Evolutionary conservation across 352 stramenopile species (phyloP), one percentile per base, ranked within the genome.

Genomic region (Pythium chondricola): DNA sequence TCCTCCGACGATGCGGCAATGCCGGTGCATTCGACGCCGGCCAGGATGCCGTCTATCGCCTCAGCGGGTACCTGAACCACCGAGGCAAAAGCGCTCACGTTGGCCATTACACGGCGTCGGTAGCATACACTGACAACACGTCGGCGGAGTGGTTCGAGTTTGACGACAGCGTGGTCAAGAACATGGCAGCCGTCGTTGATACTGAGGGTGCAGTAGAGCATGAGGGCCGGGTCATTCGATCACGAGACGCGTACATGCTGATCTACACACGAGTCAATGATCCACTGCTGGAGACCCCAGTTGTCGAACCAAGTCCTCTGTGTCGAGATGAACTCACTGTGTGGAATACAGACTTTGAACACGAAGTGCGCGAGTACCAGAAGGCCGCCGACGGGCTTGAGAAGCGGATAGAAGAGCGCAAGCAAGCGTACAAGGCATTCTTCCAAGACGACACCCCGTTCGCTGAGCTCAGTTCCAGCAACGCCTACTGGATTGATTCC

Each of bases 231-330:
- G 81, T 70, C 54, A 67, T 88, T 30, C 65, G 77, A 4, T 93
- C 80, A 2, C 71, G 80, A 17, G 83, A 95, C 41, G 82, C 83
- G 13, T 95, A 95, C 54, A 95, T 95, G 83, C 58, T 95, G 18
- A 57, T 93, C 25, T 95, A 93, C 48, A 66, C 74, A 43, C 69
- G 71, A 25, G 72, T 79, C 2, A 64, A 79, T 16, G 44, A 56
- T 18, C 48, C 56, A 1, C 10, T 56, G n/a, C 35, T 39, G 13
- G 36, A 36, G 10, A 30, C 25, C 0, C 2, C 4, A 21, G 26
- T n/a, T 36, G 36, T 43, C 13, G 25, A 48, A 4, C 40, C 54
- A 24, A 49, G 53, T 22, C 33, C 66, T 10, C 69, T 53, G 33
- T 58, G 69, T 40, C 38, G 56, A 18, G 66, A 82, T 18, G 67